Evolutionary conservation across 208 protist species (phyloP).

Genomic region (Spongospora subterranea): DNA sequence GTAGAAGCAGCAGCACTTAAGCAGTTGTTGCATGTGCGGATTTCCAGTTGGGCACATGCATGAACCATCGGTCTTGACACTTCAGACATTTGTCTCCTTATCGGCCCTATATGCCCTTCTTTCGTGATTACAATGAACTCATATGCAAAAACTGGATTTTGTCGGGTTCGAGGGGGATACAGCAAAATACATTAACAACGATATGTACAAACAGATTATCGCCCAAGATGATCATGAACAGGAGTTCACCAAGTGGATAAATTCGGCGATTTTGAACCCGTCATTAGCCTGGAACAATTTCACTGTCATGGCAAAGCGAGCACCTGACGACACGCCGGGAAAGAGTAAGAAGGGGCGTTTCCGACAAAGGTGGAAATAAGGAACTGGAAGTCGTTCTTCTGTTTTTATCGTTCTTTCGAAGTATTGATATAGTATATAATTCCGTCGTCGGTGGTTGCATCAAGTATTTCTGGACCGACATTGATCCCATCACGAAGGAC

Average conservation of each 20-base stretch:
- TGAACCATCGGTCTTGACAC: too few species aligned
- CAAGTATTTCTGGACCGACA: not conserved
- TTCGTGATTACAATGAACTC: not conserved
- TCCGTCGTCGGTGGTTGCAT: not conserved
- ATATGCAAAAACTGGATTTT: not conserved
- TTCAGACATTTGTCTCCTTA: too few species aligned
- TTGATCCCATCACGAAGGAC: not conserved
- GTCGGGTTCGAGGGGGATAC: not conserved
- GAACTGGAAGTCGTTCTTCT: not conserved
- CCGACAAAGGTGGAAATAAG: not conserved
- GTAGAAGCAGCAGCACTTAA: too few species aligned
- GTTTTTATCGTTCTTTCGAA: not conserved
- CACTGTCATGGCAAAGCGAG: not conserved
- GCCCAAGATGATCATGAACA: not conserved
- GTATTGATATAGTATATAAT: constrained; percentile 10
- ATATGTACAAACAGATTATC: constrained; percentile 2
- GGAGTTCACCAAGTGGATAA: constrained; percentile 1
- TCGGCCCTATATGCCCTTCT: not conserved
- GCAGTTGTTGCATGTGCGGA: too few species aligned
- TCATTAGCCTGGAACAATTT: not conserved
- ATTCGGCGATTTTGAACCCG: not conserved
- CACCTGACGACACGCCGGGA: not conserved
- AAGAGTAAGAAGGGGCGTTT: not conserved
- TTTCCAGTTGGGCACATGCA: too few species aligned
- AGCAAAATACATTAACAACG: not conserved